Base-by-base conservation (phyloP, 768 basidiomycete genomes). In the Boletus huronensis region DNA sequence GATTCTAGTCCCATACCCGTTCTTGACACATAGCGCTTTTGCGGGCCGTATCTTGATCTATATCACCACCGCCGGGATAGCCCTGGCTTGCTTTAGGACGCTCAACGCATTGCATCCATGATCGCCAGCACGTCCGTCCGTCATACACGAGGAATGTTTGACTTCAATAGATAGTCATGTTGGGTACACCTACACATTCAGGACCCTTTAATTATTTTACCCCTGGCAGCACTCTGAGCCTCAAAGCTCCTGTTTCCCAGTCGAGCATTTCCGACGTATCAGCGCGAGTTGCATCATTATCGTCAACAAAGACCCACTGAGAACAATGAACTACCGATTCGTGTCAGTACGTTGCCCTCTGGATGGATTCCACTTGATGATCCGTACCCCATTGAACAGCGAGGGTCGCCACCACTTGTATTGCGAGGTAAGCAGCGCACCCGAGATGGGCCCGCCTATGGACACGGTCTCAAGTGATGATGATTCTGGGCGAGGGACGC, bases 1-100 rank as follows among this genome's bases (percentile, higher is more conserved):
- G 32, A 36, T 46, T 48, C 5, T 52, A 88, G 88, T 91, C 73
- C 88, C 90, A 26, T 93, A 93, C 70, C 91, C 91, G 0, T 93
- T 93, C 73, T 74, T 93, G 54, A 88, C 83, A 0, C 60, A 84
- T 17, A 84, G 78, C 63, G 72, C 81, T 0, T 71, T 84, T 19
- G 58, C 63, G 8, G 70, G 75, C 29, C 79, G 90, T 14, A 57
- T 84, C 13, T 70, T 66, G 7, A 88, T 92, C 35, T 93, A 93
- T 70, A 63, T 65, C 32, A 76, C 70, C 6, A 77, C 81, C 1
- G 76, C 79, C 0, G 49, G 72, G 1, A 68, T 88, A 23, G 85
- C 84, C 2, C 73, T 82, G 35, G 38, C 74, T 11, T 80, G 80
- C 6, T 87, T 92, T 64, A 74, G 76, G 65, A 53, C 69, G 2